phyloP scores from a whole-genome alignment of 1,284 basidiomycete genomes.

The Termitomyces sp. region DNA sequence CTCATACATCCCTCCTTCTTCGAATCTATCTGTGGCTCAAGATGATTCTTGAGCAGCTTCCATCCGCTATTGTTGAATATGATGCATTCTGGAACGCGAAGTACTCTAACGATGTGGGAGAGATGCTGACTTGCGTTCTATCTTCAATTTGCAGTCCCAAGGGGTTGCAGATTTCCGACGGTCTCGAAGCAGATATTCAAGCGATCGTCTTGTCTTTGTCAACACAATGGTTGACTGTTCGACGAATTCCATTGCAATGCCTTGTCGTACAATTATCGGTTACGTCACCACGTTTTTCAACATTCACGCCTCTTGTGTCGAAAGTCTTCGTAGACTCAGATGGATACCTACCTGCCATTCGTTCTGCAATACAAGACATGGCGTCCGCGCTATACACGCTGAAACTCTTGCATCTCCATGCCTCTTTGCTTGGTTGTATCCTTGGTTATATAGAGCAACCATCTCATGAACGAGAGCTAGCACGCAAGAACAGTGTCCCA shows the following conservation, averaged over 20 bases:
- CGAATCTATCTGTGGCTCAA: conserved; percentile 5
- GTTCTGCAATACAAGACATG: conserved; percentile 23
- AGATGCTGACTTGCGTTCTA: conserved; percentile 2
- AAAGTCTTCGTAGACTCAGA: conserved; percentile 15
- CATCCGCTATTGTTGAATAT: not conserved
- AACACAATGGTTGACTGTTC: conserved; percentile 15
- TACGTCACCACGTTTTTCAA: conserved; percentile 14
- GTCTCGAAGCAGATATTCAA: conserved; percentile 4
- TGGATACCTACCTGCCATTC: conserved; percentile 18
- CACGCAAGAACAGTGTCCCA: conserved; percentile 14
- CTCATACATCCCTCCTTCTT: not conserved
- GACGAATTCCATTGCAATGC: not conserved
- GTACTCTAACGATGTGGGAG: not conserved
- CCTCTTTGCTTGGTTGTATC: conserved; percentile 48
- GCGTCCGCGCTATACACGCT: conserved; percentile 30
- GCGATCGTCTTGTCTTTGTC: conserved; percentile 16
- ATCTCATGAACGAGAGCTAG: conserved; percentile 17
- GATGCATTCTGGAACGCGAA: not conserved
- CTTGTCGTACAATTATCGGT: conserved; percentile 9
- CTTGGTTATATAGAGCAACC: conserved; percentile 41
- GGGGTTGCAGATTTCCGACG: not conserved
- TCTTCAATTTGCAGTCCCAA: not conserved
- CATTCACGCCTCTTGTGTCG: conserved; percentile 16
- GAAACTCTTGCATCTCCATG: conserved; percentile 37
- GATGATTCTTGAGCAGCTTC: conserved; percentile 1